Base-by-base conservation (phyloP, 1,284 basidiomycete genomes). In the Uromyces viciae-fabae region DNA sequence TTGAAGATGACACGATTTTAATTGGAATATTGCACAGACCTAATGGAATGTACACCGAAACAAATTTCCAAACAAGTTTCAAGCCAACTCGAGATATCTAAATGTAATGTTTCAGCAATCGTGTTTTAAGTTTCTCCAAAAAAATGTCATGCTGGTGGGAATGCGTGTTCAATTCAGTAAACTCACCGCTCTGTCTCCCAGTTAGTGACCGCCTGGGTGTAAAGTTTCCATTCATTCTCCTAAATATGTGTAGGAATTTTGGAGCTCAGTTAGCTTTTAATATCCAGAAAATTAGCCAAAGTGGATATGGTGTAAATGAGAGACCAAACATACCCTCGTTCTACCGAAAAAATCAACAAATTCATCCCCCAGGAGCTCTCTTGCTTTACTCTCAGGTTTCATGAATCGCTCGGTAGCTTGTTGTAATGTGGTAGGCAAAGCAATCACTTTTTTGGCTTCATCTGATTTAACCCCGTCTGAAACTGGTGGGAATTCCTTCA, bases 151-250 rank as follows among this genome's bases (percentile, higher is more conserved):
- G 22, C 11, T 11, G 46, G n/a, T 33, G 17, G 28, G 9, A 54
- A 56, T 28, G 22, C 1, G 15, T n/a, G 31, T n/a, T n/a, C 42
- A 19, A 8, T 5, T 5, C 15, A 46, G 54, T 42, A 28, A 31
- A 74, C 69, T 19, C 22, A 74, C 78, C 78, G 68, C 74, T 81
- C 78, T 15, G 74, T 19, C 38, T 81, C 78, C 78, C 78, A 81
- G 56, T 81, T 81, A 33, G 78, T 81, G 33, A 81, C 78, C 28
- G 78, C 69, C 36, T 74, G 71, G 2, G 56, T 74, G 42, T 74
- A 81, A 19, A 74, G 43, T 42, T 81, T 81, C 78, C 78, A 81
- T 66, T 81, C 78, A 43, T 74, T 71, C 36, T 66, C 71, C 78
- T 81, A 52, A 14, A 71, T 2, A n/a, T 19, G 17, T 5, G 52